These are phyloP conservation scores for Tolypocladium cylindrosporum DNA, from an alignment of 2,329 filamentous ascomycete species.

Conservation along the genomic window DNA sequence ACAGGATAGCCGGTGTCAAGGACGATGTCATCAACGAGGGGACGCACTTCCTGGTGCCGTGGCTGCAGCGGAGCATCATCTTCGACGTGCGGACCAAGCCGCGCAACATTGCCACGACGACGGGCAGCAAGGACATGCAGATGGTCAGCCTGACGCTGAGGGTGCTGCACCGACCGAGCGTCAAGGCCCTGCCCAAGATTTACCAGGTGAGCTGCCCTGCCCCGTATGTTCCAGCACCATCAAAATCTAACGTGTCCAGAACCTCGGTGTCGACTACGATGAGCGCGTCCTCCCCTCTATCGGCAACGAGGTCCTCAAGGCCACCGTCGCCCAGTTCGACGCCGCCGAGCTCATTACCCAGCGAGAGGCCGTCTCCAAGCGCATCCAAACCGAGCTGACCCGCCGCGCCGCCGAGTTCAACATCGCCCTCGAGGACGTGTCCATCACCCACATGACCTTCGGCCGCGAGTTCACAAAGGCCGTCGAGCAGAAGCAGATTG, in stretches of 20 bases:
- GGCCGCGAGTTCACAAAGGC: constrained; percentile 97
- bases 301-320: constrained; percentile 98
- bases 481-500: constrained; percentile 99
- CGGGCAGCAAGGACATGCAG: constrained; percentile 96
- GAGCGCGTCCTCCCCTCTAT: constrained; percentile 97
- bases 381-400: constrained; percentile 85
- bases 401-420: constrained; percentile 95
- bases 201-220: constrained; percentile 65
- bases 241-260: constrained; percentile 40
- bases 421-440: constrained; percentile 96
- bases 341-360: constrained; percentile 98
- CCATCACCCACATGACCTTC: constrained; percentile 99
- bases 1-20: constrained; percentile 84
- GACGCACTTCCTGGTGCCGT: constrained; percentile 91
- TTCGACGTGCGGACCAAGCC: constrained; percentile 98
- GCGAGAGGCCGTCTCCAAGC: constrained; percentile 90
- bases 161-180: constrained; percentile 89
- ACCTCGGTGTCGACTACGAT: constrained; percentile 95
- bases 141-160: constrained; percentile 98
- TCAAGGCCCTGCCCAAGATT: constrained; percentile 88
- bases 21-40: constrained; percentile 89
- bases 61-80: constrained; percentile 88
- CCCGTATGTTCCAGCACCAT: background rate
- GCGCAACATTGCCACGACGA: constrained; percentile 93
- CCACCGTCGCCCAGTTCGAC: constrained; percentile 97